Percentiles rank a stretch among this genome's conserved stretches.
Conservation (phyloP, 2,329 filamentous ascomycete species). For the Diaporthe capsici region DNA sequence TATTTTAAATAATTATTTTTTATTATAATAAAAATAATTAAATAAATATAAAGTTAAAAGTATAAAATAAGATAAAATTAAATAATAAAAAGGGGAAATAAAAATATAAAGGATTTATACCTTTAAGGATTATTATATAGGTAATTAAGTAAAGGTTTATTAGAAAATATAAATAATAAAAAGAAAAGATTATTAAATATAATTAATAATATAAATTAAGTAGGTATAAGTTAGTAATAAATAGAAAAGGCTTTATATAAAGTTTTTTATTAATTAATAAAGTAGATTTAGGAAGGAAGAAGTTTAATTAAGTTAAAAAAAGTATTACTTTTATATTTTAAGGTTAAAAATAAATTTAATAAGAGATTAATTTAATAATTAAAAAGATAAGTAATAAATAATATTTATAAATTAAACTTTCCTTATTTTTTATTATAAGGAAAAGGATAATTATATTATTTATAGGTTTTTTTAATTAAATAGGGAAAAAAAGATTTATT, state of each 20-base stretch:
- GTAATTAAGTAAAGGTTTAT: too few species aligned
- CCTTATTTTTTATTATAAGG: neutral
- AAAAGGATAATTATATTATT: neutral
- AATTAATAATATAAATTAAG: too few species aligned
- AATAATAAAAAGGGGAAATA: too few species aligned
- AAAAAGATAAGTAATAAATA: neutral
- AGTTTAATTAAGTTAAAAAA: neutral
- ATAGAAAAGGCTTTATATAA: conserved; percentile 40
- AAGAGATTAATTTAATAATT: neutral
- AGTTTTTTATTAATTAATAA: neutral
- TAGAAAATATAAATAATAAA: too few species aligned
- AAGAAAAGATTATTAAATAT: too few species aligned
- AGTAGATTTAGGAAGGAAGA: neutral
- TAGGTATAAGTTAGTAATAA: too few species aligned
- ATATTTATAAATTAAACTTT: neutral
- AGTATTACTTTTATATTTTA: neutral
- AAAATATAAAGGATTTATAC: too few species aligned
- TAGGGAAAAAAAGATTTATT: neutral
- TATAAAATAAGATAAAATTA: too few species aligned
- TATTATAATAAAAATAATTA: too few species aligned
- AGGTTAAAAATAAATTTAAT: neutral
- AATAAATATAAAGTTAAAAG: too few species aligned
- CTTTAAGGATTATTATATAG: too few species aligned
- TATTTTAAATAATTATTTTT: too few species aligned
- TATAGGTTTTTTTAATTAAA: neutral